Evolutionary conservation across 257 asterid species (phyloP).

Genomic region (Petunia secreta): DNA sequence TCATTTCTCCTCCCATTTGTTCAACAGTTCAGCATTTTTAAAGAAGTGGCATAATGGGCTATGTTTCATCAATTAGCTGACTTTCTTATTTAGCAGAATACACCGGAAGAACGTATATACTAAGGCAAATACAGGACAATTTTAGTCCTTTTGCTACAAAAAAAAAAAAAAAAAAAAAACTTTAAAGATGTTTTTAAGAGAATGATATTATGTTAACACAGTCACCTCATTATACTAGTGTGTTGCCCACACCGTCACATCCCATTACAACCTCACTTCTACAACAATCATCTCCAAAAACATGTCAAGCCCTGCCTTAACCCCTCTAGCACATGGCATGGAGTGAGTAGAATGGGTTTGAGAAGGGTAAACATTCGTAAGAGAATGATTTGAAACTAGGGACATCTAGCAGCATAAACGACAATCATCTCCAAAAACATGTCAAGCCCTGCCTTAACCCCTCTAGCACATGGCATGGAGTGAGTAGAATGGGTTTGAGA

Average conservation of each 20-base stretch:
- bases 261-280: too few species aligned
- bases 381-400: too few species aligned
- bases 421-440: neutral
- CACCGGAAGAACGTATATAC: neutral
- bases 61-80: neutral
- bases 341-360: neutral
- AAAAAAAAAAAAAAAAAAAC: too few species aligned
- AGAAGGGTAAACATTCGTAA: neutral
- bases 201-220: too few species aligned
- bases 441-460: too few species aligned
- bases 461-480: neutral
- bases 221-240: too few species aligned
- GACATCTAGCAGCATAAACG: constrained; percentile 10
- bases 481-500: constrained; percentile 1
- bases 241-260: too few species aligned
- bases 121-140: too few species aligned
- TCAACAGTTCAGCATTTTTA: neutral
- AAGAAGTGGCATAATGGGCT: neutral
- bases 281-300: too few species aligned
- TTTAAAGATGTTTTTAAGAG: too few species aligned
- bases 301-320: too few species aligned
- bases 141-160: too few species aligned
- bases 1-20: constrained; percentile 12
- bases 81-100: neutral
- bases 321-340: neutral